Evolutionary conservation across 192 early-diverging fungal genomes (phyloP), one percentile per base, ranked within the genome.

Genomic region (Coemansia sp.): DNA sequence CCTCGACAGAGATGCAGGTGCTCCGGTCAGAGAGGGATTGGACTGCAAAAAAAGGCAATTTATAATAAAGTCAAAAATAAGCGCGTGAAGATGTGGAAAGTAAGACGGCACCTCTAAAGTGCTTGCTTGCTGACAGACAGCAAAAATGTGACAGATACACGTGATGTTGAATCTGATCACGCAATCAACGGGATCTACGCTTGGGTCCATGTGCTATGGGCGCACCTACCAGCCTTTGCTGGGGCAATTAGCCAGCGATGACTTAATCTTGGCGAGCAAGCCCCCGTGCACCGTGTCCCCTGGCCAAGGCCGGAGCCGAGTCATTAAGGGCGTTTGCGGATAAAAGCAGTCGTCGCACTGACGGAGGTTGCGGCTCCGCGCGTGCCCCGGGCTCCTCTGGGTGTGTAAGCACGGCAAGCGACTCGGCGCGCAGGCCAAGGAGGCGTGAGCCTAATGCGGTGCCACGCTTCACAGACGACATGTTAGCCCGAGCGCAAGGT

Each of bases 121-220:
- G 27, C 19, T 27, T n/a, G n/a, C n/a, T n/a, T n/a, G 24, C 11
- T 31, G 35, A n/a, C 37, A 63, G 61, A 7, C 4, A 45, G 61
- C 31, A 21, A 37, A 61, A 37, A 61, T 3, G 34, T 16, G 35
- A 24, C 33, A 37, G 29, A 9, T 44, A 31, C 40, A 42, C 27
- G 40, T 31, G 51, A 53, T 53, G 21, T 4, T 19, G 5, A 24
- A 63, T 63, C 39, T 42, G 61, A 63, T 63, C 51, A 53, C 51
- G 27, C 21, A 48, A 48, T 48, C 46, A 24, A n/a, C n/a, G n/a
- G 44, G 2, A 4, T 19, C 14, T 46, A 16, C 4, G 7, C 5
- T 5, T 4, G 9, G 41, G 41, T 16, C 41, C 44, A 5, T 19
- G 17, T 46, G 44, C 44, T 19, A 6, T 5, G 3, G 27, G 48